Conservation (phyloP, 768 basidiomycete genomes). For the Leccinum fibrillosum region DNA sequence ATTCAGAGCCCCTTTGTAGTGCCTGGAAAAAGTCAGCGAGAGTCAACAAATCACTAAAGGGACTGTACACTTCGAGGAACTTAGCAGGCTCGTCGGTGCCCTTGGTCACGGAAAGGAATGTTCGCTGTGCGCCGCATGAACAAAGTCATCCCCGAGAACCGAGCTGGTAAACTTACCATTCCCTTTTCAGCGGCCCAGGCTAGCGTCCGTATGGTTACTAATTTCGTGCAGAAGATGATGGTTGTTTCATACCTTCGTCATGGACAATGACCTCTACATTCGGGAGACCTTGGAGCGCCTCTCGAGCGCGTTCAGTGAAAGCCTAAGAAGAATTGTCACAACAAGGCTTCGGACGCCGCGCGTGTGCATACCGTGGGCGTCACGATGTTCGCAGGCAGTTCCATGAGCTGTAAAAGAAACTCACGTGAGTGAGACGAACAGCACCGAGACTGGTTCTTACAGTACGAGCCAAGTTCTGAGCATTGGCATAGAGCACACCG, state of each 20-base stretch:
- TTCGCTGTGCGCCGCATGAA: slow-evolving; percentile 42
- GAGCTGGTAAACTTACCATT: slow-evolving; percentile 51
- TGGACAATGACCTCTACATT: slow-evolving; percentile 69
- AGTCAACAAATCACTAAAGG: not conserved
- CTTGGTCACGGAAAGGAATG: slow-evolving; percentile 84
- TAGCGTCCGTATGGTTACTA: slow-evolving; percentile 23
- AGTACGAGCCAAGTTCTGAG: slow-evolving; percentile 79
- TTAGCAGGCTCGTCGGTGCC: slow-evolving; percentile 83
- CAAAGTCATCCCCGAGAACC: not conserved
- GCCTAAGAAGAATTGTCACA: slow-evolving; percentile 35
- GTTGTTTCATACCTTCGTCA: slow-evolving; percentile 57
- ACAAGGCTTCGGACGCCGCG: not conserved
- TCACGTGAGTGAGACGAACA: not conserved
- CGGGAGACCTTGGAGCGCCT: slow-evolving; percentile 60
- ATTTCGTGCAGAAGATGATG: not conserved
- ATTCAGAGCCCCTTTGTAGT: slow-evolving; percentile 73
- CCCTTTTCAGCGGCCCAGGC: slow-evolving; percentile 82
- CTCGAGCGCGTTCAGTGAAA: slow-evolving; percentile 68
- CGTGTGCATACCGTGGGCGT: slow-evolving; percentile 64
- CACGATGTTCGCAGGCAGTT: slow-evolving; percentile 82
- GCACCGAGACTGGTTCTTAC: slow-evolving; percentile 34
- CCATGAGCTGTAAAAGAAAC: slow-evolving; percentile 57
- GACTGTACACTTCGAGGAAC: slow-evolving; percentile 74
- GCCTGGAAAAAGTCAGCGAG: slow-evolving; percentile 37
- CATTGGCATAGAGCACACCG: slow-evolving; percentile 68